phyloP scores from a whole-genome alignment of 257 asterid species.

The Solanum pennellii region DNA sequence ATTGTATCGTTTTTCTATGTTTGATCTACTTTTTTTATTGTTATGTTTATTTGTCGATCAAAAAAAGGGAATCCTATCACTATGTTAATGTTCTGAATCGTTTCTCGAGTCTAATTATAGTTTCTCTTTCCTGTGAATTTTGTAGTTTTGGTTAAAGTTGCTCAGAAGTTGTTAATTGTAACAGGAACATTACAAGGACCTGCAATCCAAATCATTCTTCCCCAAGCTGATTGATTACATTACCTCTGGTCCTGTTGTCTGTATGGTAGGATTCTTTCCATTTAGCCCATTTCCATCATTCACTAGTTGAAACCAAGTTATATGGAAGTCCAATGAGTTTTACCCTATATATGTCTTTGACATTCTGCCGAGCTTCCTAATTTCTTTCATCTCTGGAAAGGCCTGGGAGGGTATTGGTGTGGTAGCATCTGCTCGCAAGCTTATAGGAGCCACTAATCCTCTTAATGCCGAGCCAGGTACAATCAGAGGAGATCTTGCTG shows the following conservation, averaged over 20 bases:
- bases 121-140: background rate
- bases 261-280: constrained; percentile 50
- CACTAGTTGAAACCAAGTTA: background rate
- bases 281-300: background rate
- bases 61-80: background rate
- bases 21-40: background rate
- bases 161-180: background rate
- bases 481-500: constrained; percentile 92
- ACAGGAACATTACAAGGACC: constrained; percentile 88
- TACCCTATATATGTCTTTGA: background rate
- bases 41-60: background rate
- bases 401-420: constrained; percentile 96
- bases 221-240: constrained; percentile 75
- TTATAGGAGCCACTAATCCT: constrained; percentile 91
- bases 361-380: background rate
- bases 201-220: constrained; percentile 71
- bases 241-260: constrained; percentile 90
- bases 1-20: background rate
- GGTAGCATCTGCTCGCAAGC: constrained; percentile 90
- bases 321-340: background rate
- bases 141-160: background rate
- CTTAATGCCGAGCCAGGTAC: constrained; percentile 96
- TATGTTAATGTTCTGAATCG: background rate
- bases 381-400: constrained; percentile 15
- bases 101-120: background rate